phyloP scores from a whole-genome alignment of 139 green algal species.

The Dunaliella sp. region DNA sequence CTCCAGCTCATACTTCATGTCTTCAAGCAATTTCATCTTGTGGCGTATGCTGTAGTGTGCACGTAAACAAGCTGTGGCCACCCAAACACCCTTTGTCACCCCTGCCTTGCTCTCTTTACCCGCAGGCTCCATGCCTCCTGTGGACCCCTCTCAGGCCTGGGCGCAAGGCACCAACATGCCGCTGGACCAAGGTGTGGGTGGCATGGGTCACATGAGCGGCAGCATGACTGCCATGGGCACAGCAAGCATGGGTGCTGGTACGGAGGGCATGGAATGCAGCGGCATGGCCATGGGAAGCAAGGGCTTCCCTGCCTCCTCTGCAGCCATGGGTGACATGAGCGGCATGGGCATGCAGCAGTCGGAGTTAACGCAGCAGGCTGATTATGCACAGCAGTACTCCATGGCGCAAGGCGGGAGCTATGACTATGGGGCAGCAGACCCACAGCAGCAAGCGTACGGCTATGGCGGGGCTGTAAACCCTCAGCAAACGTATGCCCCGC shows the following conservation, averaged over 20 bases:
- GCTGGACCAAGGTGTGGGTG: no score
- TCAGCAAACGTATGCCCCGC: not conserved
- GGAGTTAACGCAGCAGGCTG: not conserved
- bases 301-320: not conserved
- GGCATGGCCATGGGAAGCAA: no score
- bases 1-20: no score
- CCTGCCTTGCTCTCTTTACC: no score
- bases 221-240: no score
- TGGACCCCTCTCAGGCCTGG: not conserved
- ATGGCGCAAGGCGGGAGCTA: not conserved
- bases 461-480: no score
- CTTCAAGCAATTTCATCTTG: no score
- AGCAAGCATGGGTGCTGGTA: no score
- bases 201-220: no score
- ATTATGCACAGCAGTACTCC: not conserved
- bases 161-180: not conserved
- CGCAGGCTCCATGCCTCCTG: not conserved
- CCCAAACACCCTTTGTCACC: no score
- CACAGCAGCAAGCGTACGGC: not conserved
- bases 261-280: not conserved
- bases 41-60: no score
- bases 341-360: not conserved
- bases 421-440: not conserved
- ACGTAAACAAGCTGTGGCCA: no score
- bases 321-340: not conserved